phyloP scores from a whole-genome alignment of 1,139 yeast species.

The Saccharomyces hybrid region DNA sequence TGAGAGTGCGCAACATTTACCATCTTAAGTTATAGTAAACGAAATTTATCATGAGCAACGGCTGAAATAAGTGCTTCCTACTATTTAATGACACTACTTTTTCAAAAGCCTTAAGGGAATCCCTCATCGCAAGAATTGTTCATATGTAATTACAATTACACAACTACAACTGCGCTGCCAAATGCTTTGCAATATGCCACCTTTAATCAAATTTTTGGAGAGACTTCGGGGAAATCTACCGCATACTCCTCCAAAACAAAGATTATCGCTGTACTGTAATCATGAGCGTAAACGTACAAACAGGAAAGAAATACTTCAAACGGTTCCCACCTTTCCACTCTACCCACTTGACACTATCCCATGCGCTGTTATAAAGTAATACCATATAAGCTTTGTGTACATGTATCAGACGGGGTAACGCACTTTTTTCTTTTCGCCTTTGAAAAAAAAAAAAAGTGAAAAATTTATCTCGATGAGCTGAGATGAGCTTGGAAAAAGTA shows the following conservation, averaged over 20 bases:
- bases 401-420: neutral
- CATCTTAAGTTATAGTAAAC: neutral
- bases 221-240: neutral
- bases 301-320: too few species aligned
- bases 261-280: too few species aligned
- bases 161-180: neutral
- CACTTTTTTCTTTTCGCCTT: neutral
- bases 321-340: neutral
- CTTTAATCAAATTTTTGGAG: neutral
- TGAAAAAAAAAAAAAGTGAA: slow-evolving; percentile 1
- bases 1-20: neutral
- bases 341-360: neutral
- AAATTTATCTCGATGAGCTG: slow-evolving; percentile 12
- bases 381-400: neutral
- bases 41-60: neutral
- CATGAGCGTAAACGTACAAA: too few species aligned
- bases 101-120: neutral
- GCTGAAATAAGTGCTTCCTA: neutral
- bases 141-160: neutral
- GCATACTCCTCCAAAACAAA: too few species aligned
- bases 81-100: neutral
- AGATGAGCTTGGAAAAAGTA: slow-evolving; percentile 4
- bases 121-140: neutral
- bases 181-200: neutral
- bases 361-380: neutral